Evolutionary conservation across 208 protist species (phyloP), one percentile per base, ranked within the genome.

Genomic region (Naegleria lovaniensis): DNA sequence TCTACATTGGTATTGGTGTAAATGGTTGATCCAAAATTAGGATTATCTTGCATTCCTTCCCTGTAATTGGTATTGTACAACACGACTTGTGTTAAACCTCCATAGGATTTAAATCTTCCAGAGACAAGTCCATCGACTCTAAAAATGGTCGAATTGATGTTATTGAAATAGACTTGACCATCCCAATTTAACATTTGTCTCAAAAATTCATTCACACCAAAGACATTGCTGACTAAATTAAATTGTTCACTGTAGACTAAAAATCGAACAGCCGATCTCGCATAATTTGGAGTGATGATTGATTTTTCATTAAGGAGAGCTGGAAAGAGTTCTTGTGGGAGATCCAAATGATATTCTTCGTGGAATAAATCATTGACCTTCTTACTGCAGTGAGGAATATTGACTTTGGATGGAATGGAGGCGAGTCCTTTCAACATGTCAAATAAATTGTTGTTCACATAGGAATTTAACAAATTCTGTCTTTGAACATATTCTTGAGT

Each of bases 201-300:
- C 16, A 79, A 36, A 79, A 79, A 36, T 79, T 79, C 67, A 79
- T 79, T 79, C 67, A 79, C 29, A 36, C 67, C 67, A 79, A 79
- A 79, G 9, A 79, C 29, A 33, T 79, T 79, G 9, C 29, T 36
- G 6, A 36, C 29, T 33, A 79, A 79, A 33, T 79, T 29, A 33
- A 79, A 79, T 79, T 79, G 67, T 79, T 79, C 25, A 79, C 29
- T 79, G 29, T 36, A 79, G 19, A 79, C 16, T 0, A 79, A 36
- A 36, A 79, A 36, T 79, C 29, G 13, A 79, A 79, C 29, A 79
- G 19, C n/a, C 19, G 55, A 67, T 29, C 19, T 67, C 11, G 11
- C 22, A 29, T 67, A 67, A 67, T 15, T 29, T 4, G 55, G 22
- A 67, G 11, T 19, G 55, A 67, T 67, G 22, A 29, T 2, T 67